Evolutionary conservation across 305 asterid genomes (phyloP).

Genomic region (Fraxinus nigra): DNA sequence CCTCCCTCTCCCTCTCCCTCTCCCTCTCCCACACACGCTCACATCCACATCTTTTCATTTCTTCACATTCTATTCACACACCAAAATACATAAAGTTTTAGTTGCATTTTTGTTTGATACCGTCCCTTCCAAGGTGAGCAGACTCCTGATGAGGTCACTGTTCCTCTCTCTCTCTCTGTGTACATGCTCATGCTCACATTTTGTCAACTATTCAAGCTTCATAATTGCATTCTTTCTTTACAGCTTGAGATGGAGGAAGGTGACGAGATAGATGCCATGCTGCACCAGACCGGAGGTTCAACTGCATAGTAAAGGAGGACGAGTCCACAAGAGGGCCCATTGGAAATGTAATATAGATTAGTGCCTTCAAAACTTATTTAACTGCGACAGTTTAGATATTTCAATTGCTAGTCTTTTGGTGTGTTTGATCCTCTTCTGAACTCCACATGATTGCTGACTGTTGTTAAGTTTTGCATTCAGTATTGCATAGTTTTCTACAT

Average conservation of each 20-base stretch:
- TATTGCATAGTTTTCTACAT: neutral
- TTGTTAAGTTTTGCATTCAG: neutral
- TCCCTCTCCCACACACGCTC: neutral
- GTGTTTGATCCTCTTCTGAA: neutral
- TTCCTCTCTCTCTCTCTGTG: neutral
- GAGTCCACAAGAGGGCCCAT: neutral
- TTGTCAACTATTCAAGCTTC: neutral
- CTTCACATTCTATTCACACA: neutral
- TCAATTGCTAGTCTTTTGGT: neutral
- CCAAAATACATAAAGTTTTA: neutral
- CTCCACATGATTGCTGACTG: neutral
- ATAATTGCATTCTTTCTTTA: neutral
- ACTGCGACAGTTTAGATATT: neutral
- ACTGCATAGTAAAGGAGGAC: neutral
- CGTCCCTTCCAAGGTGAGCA: neutral
- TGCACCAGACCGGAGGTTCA: slow-evolving; percentile 16
- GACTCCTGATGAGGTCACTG: neutral
- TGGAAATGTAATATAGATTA: neutral
- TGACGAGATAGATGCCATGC: slow-evolving; percentile 13
- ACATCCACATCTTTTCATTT: neutral
- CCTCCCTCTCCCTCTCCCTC: neutral
- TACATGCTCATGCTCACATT: neutral
- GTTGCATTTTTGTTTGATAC: neutral
- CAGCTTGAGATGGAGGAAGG: slow-evolving; percentile 21
- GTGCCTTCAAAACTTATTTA: neutral